phyloP scores from a whole-genome alignment of 2,329 filamentous ascomycete species.

The Diplodia seriata region DNA sequence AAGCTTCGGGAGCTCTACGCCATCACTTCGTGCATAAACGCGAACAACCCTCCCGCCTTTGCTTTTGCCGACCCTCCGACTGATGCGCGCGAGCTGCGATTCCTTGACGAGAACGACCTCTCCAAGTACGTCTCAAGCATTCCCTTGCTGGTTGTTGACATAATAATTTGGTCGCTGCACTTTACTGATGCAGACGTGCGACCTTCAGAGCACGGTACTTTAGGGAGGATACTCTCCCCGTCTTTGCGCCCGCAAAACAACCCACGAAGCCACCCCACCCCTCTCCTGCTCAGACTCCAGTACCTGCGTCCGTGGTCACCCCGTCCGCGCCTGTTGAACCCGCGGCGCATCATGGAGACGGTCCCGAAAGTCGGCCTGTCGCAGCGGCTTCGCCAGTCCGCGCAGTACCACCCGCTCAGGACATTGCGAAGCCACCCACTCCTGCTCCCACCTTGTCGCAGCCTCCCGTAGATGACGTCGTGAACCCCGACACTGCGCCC shows the following conservation, averaged over 20 bases:
- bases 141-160: constrained; percentile 42
- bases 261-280: constrained; percentile 39
- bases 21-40: constrained; percentile 71
- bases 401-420: constrained; percentile 21
- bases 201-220: constrained; percentile 61
- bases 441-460: constrained; percentile 34
- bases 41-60: constrained; percentile 63
- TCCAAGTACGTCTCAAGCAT: constrained; percentile 57
- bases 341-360: constrained; percentile 22
- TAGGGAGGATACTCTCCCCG: constrained; percentile 50
- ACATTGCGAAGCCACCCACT: constrained; percentile 35
- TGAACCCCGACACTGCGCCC: constrained; percentile 27
- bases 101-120: constrained; percentile 65
- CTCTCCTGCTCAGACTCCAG: constrained; percentile 38
- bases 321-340: constrained; percentile 37
- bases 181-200: constrained; percentile 36
- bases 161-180: constrained; percentile 33
- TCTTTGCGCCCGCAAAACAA: constrained; percentile 38
- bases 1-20: constrained; percentile 88
- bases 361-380: neutral
- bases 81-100: constrained; percentile 58
- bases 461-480: constrained; percentile 32
- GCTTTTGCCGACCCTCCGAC: constrained; percentile 58
- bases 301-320: constrained; percentile 43
- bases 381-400: constrained; percentile 2